phyloP scores from a whole-genome alignment of 179 eudicot genomes.

The Dionaea muscipula region DNA sequence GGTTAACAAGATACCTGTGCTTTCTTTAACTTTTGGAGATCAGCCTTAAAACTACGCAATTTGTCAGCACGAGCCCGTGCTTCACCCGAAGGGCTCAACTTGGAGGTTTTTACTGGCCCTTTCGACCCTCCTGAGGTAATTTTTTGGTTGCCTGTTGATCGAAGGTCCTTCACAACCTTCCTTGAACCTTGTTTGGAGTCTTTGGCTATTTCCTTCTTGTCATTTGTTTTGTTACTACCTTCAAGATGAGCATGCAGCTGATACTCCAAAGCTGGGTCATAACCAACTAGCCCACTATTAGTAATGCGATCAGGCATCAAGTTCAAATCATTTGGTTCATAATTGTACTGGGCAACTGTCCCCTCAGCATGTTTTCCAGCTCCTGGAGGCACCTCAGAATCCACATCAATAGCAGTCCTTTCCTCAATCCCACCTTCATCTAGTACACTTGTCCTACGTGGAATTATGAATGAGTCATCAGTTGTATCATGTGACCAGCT shows the following conservation, averaged over 20 bases:
- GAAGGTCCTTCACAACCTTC: slow-evolving; percentile 42
- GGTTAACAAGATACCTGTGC: slow-evolving; percentile 47
- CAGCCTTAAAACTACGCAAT: slow-evolving; percentile 80
- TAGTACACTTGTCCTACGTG: slow-evolving; percentile 45
- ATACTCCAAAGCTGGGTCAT: slow-evolving; percentile 59
- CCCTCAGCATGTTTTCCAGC: slow-evolving; percentile 24
- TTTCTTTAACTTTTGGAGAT: slow-evolving; percentile 81
- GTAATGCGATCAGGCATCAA: slow-evolving; percentile 57
- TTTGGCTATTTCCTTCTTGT: slow-evolving; percentile 20
- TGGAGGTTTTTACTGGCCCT: slow-evolving; percentile 37
- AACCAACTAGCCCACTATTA: slow-evolving; percentile 30
- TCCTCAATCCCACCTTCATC: slow-evolving; percentile 36
- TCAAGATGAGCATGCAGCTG: slow-evolving; percentile 43
- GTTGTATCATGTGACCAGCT: slow-evolving; percentile 21
- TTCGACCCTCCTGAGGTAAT: slow-evolving; percentile 34
- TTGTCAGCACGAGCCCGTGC: slow-evolving; percentile 95
- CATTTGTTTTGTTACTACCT: slow-evolving; percentile 20
- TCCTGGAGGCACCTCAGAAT: slow-evolving; percentile 38
- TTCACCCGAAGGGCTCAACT: slow-evolving; percentile 62
- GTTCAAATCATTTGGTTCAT: slow-evolving; percentile 69
- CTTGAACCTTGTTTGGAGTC: slow-evolving; percentile 37
- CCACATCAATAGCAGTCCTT: slow-evolving; percentile 46
- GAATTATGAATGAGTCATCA: slow-evolving; percentile 66
- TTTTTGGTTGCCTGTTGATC: slow-evolving; percentile 44
- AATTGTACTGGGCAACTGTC: slow-evolving; percentile 19